Base-by-base conservation (phyloP, 106 monocot genomes). In the Dioscorea alata region DNA sequence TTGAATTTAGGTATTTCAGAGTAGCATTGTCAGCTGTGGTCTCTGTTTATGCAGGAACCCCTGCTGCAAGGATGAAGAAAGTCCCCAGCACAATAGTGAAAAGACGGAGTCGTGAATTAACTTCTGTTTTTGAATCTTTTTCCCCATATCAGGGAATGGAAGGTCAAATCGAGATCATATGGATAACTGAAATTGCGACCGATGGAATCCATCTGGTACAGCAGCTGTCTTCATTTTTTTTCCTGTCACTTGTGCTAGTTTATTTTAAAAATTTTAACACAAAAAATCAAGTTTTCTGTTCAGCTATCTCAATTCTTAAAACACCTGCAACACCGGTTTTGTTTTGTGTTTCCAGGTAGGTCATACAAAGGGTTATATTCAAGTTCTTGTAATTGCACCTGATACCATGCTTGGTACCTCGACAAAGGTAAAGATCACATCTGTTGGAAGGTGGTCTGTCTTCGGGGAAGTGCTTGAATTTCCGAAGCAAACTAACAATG, bases 11-110 rank as follows among this genome's bases (percentile, higher is more conserved):
- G 31, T 72, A 53, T 4, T 35, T 6, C 21, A 19, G 13, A n/a
- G 9, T 14, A 63, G 18, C 25, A 20, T 28, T 49, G 28, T 58
- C 24, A 23, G 33, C 23, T 75, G 25, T 82, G 13, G 20, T 59
- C 12, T 70, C 69, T 65, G 19, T 58, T 22, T 33, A 49, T 66
- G 4, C 68, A 99, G 99, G 99, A 67, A 99, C 99, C 50, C 93
- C 90, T 73, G 99, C 99, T 82, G 93, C 99, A 67, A 87, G 93
- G 61, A 93, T 99, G 99, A 99, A 99, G 75, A 99, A 99, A 75
- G 99, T 99, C 16, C 75, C 90, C 8, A 99, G 97, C 81, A 71
- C 78, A 56, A 77, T 67, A 66, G 93, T 99, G 66, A 99, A 99
- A 79, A 84, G 82, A 35, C 82, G 99, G 21, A 99, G 99, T 71